Evolutionary conservation across 2,329 filamentous ascomycete species (phyloP), one percentile per base, ranked within the genome.

Genomic region (Sphaerulina vaccinii): DNA sequence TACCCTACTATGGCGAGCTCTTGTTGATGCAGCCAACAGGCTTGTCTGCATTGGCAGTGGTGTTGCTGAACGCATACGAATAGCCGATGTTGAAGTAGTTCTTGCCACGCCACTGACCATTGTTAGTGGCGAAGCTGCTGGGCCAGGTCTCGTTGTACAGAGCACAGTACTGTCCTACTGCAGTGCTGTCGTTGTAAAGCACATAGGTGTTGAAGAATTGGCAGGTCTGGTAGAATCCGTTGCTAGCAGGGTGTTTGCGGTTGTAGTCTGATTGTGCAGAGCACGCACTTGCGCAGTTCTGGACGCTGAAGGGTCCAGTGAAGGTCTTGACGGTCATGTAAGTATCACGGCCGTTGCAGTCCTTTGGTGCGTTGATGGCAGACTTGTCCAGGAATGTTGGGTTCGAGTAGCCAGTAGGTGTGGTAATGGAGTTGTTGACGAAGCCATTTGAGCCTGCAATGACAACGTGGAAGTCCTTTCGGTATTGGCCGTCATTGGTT

Each of bases 181-280:
- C n/a, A 27, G 42, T 52, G 1, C 52, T 51, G 43, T 67, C 59
- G 42, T 63, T 62, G 29, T 61, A 54, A n/a, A 69, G 51, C 10
- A 68, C 42, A 51, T 69, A 68, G 2, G 67, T 66, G 49, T 69
- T 68, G 58, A 64, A 65, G 57, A 66, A 69, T 29, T 62, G 60
- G 61, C 67, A 70, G 9, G 60, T 68, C 59, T 60, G 56, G 11
- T 51, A 44, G 19, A 7, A 35, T 13, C 55, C 57, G 22, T 56
- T 40, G 19, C 29, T 32, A 52, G 53, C 53, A 6, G 61, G 63
- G 54, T 65, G 57, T 16, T 37, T 49, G 23, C 54, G 46, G 51
- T 63, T 62, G 55, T 65, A 65, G 24, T 45, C 24, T 24, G 53
- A 60, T 29, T 58, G 54, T 3, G 61, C 40, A 3, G 56, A 47